Percentiles rank a stretch among this genome's conserved stretches.
Evolutionary conservation across 139 green algal genomes (phyloP).

Genomic region (Tetradesmus obliquus): DNA sequence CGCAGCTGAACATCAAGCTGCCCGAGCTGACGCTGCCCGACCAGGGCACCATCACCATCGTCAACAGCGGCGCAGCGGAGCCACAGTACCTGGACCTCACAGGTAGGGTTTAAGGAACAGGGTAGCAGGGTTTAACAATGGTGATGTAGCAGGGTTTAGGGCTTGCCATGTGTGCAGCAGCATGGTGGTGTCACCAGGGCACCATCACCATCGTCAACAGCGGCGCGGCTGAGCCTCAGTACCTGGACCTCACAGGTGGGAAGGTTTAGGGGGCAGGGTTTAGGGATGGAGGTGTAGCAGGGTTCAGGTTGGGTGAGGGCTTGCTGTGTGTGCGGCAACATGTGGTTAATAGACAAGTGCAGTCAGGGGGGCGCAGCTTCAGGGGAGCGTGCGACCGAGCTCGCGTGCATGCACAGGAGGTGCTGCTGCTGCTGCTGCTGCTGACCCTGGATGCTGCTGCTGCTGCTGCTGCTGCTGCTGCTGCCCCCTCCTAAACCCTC

Average conservation of each 20-base stretch:
- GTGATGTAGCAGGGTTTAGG: too few relatives aligned
- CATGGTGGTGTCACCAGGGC: background rate
- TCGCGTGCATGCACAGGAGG: too few relatives aligned
- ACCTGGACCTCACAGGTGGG: conserved; percentile 8
- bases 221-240: background rate
- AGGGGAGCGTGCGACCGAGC: too few relatives aligned
- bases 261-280: too few relatives aligned
- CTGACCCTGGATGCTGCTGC: too few relatives aligned
- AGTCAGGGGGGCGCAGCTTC: too few relatives aligned
- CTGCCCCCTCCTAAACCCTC: background rate
- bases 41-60: conserved; percentile 4
- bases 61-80: background rate
- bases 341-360: too few relatives aligned
- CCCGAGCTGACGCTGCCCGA: conserved; percentile 26
- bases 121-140: too few relatives aligned
- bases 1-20: conserved; percentile 17
- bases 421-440: too few relatives aligned
- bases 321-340: too few relatives aligned
- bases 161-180: background rate
- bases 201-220: background rate
- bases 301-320: too few relatives aligned
- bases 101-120: background rate
- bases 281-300: too few relatives aligned
- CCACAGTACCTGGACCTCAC: conserved; percentile 31
- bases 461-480: background rate